Conservation (phyloP, 306 rosid genomes). For the Vigna hirtella region DNA sequence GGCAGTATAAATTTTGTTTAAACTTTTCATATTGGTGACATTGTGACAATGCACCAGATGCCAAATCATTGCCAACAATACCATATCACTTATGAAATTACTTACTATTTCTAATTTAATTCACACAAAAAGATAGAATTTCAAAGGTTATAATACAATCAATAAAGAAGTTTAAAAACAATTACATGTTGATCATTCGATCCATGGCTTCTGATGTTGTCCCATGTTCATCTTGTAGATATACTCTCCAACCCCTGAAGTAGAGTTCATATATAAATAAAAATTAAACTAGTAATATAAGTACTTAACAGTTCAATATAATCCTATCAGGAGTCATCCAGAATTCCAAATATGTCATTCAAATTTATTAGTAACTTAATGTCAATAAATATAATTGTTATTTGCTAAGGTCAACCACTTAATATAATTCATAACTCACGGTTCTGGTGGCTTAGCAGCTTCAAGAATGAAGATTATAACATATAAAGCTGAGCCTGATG, state of each 20-base stretch:
- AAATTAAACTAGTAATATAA: not conserved
- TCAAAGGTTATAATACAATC: constrained; percentile 7
- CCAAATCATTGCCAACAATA: constrained; percentile 5
- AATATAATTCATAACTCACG: not conserved
- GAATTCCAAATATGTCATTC: constrained; percentile 10
- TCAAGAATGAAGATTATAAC: not conserved
- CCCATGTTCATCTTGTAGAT: constrained; percentile 89
- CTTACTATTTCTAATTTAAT: not conserved
- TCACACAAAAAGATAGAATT: constrained; percentile 17
- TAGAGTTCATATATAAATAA: constrained; percentile 27
- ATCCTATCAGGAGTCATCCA: not conserved
- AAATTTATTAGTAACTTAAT: not conserved
- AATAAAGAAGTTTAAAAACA: constrained; percentile 31
- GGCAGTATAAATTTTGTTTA: constrained; percentile 11
- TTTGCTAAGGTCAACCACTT: constrained; percentile 2
- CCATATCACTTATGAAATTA: not conserved
- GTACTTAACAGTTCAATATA: constrained; percentile 25
- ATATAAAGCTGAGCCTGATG: constrained; percentile 13
- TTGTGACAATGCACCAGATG: constrained; percentile 4
- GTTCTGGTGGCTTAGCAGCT: constrained; percentile 31
- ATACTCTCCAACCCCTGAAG: constrained; percentile 96
- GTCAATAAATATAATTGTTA: not conserved
- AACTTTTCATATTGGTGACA: not conserved
- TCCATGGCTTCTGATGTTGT: constrained; percentile 72
- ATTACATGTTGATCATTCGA: constrained; percentile 78